Evolutionary conservation across 345 rosid species (phyloP).

Genomic region (Acer campestre): DNA sequence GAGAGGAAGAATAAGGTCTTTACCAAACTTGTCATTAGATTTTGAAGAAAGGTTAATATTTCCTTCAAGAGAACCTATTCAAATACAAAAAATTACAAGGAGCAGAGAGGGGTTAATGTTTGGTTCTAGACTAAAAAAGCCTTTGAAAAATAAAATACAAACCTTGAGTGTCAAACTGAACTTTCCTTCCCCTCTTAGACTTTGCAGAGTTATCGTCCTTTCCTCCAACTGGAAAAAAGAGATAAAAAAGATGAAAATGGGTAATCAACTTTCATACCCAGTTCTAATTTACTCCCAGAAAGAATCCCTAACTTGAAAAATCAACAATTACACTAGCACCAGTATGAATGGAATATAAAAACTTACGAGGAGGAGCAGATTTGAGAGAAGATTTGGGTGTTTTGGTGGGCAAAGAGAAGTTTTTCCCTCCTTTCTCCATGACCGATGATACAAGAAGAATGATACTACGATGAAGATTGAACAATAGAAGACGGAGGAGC

Average conservation of each 20-base stretch:
- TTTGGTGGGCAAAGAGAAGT: constrained; percentile 46
- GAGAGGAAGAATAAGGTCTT: constrained; percentile 14
- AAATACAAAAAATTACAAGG: neutral
- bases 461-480: no score
- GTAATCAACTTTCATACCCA: no score
- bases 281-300: no score
- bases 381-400: constrained; percentile 51
- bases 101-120: neutral
- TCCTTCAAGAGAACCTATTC: constrained; percentile 29
- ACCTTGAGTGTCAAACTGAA: constrained; percentile 58
- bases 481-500: no score
- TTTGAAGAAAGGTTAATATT: constrained; percentile 31
- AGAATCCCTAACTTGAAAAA: no score
- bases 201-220: constrained; percentile 54
- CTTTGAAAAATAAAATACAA: neutral
- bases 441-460: no score
- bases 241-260: neutral
- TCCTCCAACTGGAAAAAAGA: constrained; percentile 28
- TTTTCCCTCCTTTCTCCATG: constrained; percentile 78
- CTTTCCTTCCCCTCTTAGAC: constrained; percentile 61
- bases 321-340: no score
- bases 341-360: no score
- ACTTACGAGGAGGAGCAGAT: constrained; percentile 27
- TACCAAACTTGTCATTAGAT: constrained; percentile 40
- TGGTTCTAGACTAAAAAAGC: neutral